phyloP scores from a whole-genome alignment of 768 basidiomycete genomes.

The Paxillus ammoniavirescens region DNA sequence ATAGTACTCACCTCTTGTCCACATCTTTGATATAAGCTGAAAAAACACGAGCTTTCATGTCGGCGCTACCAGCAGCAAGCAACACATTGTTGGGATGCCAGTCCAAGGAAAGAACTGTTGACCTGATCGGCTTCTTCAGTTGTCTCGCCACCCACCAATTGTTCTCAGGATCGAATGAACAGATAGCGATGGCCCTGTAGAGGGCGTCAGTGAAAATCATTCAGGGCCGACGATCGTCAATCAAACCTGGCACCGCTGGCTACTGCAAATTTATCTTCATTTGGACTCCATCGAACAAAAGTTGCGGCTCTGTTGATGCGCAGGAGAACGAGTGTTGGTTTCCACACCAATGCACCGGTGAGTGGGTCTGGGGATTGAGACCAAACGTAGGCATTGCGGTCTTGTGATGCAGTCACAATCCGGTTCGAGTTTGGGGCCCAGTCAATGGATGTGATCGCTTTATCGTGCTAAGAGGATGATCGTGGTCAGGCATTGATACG shows the following conservation, averaged over 20 bases:
- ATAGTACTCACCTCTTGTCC: conserved; percentile 72
- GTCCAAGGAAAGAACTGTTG: conserved; percentile 90
- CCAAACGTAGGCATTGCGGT: conserved; percentile 99
- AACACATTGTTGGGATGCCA: conserved; percentile 99
- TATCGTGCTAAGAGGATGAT: conserved; percentile 77
- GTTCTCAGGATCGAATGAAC: conserved; percentile 95
- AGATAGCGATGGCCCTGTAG: conserved; percentile 85
- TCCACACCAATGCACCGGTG: conserved; percentile 78
- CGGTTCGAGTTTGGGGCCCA: conserved; percentile 98
- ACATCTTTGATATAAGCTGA: conserved; percentile 99
- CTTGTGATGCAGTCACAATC: conserved; percentile 98
- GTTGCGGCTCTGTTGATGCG: conserved; percentile 97
- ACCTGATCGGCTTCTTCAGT: conserved; percentile 95
- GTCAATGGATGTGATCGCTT: conserved; percentile 95
- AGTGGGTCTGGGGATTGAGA: conserved; percentile 71
- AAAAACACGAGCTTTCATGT: conserved; percentile 96
- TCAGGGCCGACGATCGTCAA: background rate
- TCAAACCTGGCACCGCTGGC: conserved; percentile 88
- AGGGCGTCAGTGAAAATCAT: background rate
- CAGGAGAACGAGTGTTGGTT: conserved; percentile 93
- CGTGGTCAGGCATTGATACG: background rate
- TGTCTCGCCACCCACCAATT: conserved; percentile 99
- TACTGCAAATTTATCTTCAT: conserved; percentile 98
- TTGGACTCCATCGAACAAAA: conserved; percentile 92
- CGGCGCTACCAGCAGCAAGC: conserved; percentile 94